Base-by-base conservation (phyloP, 2,329 filamentous ascomycete genomes). In the Aspergillus sp. region DNA sequence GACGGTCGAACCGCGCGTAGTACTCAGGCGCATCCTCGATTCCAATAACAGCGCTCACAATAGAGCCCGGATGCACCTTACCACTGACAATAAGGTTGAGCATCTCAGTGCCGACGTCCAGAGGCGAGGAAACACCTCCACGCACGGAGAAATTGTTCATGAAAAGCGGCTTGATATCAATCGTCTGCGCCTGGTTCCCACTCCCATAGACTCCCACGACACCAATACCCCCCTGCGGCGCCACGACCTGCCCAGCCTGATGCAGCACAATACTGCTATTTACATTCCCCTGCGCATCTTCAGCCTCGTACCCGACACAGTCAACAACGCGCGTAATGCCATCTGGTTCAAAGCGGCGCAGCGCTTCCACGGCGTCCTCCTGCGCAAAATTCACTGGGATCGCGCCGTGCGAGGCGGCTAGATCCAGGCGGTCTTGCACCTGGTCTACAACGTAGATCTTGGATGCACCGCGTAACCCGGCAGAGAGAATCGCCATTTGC, bases 231-330 rank as follows among this genome's bases (percentile, higher is more conserved):
- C 44, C 44, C 8, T 12, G 24, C 3, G 5, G 44, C 11, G 44
- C 26, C 2, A 26, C 32, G 3, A 48, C 44, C 17, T 48, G 11
- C 1, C 32, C 15, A 1, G 20, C 3, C 4, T 48, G 44, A 6
- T 26, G 24, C 26, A 48, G 5, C 1, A 26, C 32, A 18, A 48
- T 48, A 1, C 44, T 26, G 2, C 24, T 17, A 12, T 48, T n/a
- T 3, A 48, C 26, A 17, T 8, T 26, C 13, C 44, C 44, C 11
- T 24, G 32, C 1, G 44, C 78, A 13, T 48, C 77, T 1, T 85
- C 81, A 8, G 85, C 86, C 64, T 89, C 85, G 66, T 88, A 89
- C 0, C 85, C 86, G 0, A 89, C 86, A 13, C 84, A 83, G 71
- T 89, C 86, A 0, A 89, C 83, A 1, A 83, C 82, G 6, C 86